A percentile compares a stretch with the other conserved stretches of the same genome.
Evolutionary conservation across 2,329 filamentous ascomycete species (phyloP).

Genomic region (Apiospora marii): DNA sequence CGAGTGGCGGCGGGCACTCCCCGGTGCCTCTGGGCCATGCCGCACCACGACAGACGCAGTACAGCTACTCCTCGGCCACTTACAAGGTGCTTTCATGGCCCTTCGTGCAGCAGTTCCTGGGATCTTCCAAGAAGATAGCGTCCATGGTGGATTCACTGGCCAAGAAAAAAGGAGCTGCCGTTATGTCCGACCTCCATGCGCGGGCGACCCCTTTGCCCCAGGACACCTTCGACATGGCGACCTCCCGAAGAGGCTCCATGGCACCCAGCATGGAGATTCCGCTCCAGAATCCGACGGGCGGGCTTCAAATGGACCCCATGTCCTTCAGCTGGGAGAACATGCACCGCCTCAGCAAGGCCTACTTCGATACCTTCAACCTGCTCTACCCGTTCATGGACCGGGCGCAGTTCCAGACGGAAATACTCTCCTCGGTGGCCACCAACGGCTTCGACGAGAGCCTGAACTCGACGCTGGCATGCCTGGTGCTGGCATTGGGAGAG

Average conservation of each 20-base stretch:
- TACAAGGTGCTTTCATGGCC: slow-evolving; percentile 63
- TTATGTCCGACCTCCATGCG: slow-evolving; percentile 42
- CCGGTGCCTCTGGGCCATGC: background rate
- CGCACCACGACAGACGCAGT: slow-evolving; percentile 29
- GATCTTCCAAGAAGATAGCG: slow-evolving; percentile 42
- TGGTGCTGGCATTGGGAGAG: slow-evolving; percentile 67
- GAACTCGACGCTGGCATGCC: slow-evolving; percentile 59
- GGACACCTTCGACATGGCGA: slow-evolving; percentile 31
- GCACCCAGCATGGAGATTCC: slow-evolving; percentile 31
- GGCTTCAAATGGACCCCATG: slow-evolving; percentile 39
- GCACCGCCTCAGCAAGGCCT: slow-evolving; percentile 58
- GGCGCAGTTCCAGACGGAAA: slow-evolving; percentile 59
- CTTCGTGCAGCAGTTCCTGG: slow-evolving; percentile 50
- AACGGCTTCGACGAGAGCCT: slow-evolving; percentile 59
- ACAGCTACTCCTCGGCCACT: slow-evolving; percentile 48
- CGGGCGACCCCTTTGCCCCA: slow-evolving; percentile 29
- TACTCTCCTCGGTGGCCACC: slow-evolving; percentile 53
- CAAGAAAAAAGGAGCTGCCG: slow-evolving; percentile 47
- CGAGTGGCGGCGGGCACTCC: background rate
- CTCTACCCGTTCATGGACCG: slow-evolving; percentile 66
- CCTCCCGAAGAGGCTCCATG: slow-evolving; percentile 28
- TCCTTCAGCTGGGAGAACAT: slow-evolving; percentile 54
- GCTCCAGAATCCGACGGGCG: slow-evolving; percentile 29
- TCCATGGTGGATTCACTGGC: slow-evolving; percentile 41
- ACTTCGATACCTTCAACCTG: slow-evolving; percentile 67